Evolutionary conservation across 768 basidiomycete species (phyloP), one percentile per base, ranked within the genome.

Genomic region (Mrakia frigida): DNA sequence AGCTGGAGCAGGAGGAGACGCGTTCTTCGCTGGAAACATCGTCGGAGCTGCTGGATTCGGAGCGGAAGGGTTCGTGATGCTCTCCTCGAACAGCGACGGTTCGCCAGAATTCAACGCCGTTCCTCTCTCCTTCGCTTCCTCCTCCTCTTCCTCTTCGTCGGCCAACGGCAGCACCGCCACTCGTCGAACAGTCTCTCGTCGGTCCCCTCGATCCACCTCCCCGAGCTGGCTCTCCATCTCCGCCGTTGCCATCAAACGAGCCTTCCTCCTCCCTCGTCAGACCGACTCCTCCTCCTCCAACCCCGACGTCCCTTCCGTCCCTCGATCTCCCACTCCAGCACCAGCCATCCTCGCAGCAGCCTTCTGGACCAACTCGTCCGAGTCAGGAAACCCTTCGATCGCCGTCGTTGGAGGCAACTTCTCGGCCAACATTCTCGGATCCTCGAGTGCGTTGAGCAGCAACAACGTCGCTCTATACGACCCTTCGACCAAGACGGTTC

Each of bases 351-450:
- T 97, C 74, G 87, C 92, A 0, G 96, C 93, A 43, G 87, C 88
- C 2, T 98, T 94, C 85, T 98, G 93, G 92, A 80, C 74, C 70
- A 97, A 98, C 81, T 86, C 86, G 52, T 87, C 90, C 2, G 88
- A 88, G 3, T 85, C 84, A 14, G 86, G 87, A 6, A 82, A 81
- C 63, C 79, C 80, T 0, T 88, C 92, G 74, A 83, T 93, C 28
- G 88, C 89, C 60, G 88, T 98, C 78, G 85, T 98, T 68, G 96
- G 94, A 43, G 96, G 96, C 50, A 94, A 94, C 82, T 99, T 98
- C 82, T 88, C 91, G 0, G 89, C 89, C 81, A 77, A 85, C 9
- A 78, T 84, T 53, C 76, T 83, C 2, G 84, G 84, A 10, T 81
- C 83, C 10, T 84, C 86, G 78, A 83, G 25, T 81, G 81, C 3